Percentiles rank a stretch among this genome's conserved stretches.
These are phyloP conservation scores for Leccinum boreale DNA, from an alignment of 768 basidiomycete genomes.

Conservation along the genomic window DNA sequence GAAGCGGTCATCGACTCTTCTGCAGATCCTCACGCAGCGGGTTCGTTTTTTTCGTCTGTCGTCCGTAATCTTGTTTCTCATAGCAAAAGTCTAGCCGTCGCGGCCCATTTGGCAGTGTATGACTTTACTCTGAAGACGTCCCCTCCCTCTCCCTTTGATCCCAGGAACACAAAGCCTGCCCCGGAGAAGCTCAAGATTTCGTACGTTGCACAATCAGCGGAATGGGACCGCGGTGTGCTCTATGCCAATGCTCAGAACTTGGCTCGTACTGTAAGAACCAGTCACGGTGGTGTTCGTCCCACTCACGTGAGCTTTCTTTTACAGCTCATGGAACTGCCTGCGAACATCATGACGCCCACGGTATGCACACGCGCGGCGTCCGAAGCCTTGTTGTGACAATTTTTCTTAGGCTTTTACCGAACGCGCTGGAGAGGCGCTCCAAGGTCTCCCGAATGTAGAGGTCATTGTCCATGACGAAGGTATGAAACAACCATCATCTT, in stretches of 20 bases:
- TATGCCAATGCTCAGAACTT: constrained; percentile 80
- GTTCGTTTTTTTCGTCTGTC: constrained; percentile 32
- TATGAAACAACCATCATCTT: constrained; percentile 23
- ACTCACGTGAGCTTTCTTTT: background rate
- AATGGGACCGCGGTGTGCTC: constrained; percentile 70
- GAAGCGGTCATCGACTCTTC: constrained; percentile 63
- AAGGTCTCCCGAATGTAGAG: constrained; percentile 62
- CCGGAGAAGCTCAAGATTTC: constrained; percentile 49
- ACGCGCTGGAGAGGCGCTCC: constrained; percentile 64
- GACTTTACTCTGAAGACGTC: constrained; percentile 78
- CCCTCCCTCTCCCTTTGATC: constrained; percentile 63
- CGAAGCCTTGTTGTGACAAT: background rate
- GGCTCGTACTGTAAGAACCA: constrained; percentile 60
- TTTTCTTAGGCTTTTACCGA: constrained; percentile 60
- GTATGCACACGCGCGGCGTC: constrained; percentile 32
- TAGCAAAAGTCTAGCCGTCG: constrained; percentile 52
- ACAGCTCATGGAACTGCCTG: constrained; percentile 82
- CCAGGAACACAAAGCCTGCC: constrained; percentile 49
- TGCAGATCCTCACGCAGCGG: constrained; percentile 72
- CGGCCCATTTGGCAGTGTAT: constrained; percentile 70
- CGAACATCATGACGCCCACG: constrained; percentile 83
- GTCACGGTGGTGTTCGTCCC: background rate
- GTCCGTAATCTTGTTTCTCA: background rate
- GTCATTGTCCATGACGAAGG: constrained; percentile 73
- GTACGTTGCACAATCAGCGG: constrained; percentile 43